These are phyloP conservation scores for Tolypocladium pustulatum DNA, from an alignment of 2,329 filamentous ascomycete genomes.

Conservation along the genomic window DNA sequence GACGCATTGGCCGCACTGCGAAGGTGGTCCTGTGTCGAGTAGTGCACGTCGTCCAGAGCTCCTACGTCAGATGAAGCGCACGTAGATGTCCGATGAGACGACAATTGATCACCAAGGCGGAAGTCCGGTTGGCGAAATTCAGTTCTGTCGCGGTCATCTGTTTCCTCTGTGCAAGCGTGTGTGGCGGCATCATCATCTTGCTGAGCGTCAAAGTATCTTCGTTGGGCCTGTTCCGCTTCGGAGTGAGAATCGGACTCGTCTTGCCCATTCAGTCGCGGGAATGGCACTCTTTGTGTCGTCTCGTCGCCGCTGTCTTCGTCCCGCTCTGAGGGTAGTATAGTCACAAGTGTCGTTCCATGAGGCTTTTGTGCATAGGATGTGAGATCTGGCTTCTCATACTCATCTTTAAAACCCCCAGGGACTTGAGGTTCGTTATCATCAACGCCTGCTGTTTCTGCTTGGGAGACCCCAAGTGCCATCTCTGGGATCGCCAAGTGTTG, in stretches of 20 bases:
- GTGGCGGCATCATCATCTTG: conserved; percentile 21
- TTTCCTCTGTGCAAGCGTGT: conserved; percentile 25
- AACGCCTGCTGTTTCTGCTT: conserved; percentile 4
- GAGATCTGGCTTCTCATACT: conserved; percentile 22
- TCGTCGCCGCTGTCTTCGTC: conserved; percentile 6
- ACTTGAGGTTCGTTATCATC: conserved; percentile 7
- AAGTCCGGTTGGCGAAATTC: conserved; percentile 17
- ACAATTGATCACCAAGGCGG: conserved; percentile 16
- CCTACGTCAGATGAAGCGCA: conserved; percentile 28
- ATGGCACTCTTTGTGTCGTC: conserved; percentile 15
- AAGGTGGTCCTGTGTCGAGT: conserved; percentile 14
- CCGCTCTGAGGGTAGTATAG: conserved; percentile 33
- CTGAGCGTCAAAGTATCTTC: conserved; percentile 12
- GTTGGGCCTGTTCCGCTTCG: conserved; percentile 18
- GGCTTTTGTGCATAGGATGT: conserved; percentile 8
- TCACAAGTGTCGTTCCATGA: conserved; percentile 36
- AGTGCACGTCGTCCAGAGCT: conserved; percentile 15
- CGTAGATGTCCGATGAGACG: conserved; percentile 26
- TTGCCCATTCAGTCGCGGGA: conserved; percentile 22
- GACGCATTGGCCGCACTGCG: conserved; percentile 27
- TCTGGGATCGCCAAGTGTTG: conserved; percentile 3
- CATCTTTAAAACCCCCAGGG: conserved; percentile 21
- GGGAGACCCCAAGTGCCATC: conserved; percentile 10
- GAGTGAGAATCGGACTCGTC: conserved; percentile 29
- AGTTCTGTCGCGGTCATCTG: conserved; percentile 18